A percentile compares a stretch with the other conserved stretches of the same genome.
phyloP scores from a whole-genome alignment of 2,329 filamentous ascomycete genomes.

The Dactylellina sp. region DNA sequence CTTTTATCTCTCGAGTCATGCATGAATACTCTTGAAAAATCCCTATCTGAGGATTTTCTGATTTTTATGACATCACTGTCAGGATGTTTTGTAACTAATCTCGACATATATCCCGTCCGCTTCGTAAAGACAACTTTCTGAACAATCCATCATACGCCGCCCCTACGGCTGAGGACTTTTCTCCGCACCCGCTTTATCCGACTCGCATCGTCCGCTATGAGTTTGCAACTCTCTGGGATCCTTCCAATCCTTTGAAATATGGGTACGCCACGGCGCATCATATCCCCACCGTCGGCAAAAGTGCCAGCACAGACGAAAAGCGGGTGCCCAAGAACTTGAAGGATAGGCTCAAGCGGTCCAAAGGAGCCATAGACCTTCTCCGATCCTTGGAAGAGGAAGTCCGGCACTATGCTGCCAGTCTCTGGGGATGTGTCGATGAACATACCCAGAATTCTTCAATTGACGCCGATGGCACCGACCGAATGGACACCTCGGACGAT shows the following conservation, averaged over 20 bases:
- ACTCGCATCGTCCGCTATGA: slow-evolving; percentile 86
- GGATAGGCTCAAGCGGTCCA: slow-evolving; percentile 79
- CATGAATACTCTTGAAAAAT: no score
- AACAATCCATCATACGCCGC: slow-evolving; percentile 87
- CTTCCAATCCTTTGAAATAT: slow-evolving; percentile 65
- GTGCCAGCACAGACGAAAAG: slow-evolving; percentile 67
- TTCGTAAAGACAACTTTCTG: slow-evolving; percentile 75
- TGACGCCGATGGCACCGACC: slow-evolving; percentile 59
- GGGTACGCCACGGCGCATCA: slow-evolving; percentile 61
- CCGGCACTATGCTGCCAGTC: slow-evolving; percentile 64
- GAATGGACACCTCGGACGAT: slow-evolving; percentile 67
- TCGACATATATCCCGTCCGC: slow-evolving; percentile 23
- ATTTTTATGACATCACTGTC: no score
- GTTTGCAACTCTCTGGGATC: slow-evolving; percentile 86
- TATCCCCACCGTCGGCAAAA: slow-evolving; percentile 66
- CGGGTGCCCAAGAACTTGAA: slow-evolving; percentile 83
- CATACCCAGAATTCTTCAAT: slow-evolving; percentile 58
- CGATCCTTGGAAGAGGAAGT: slow-evolving; percentile 88
- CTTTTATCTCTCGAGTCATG: slow-evolving; percentile 34
- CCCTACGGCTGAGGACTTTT: slow-evolving; percentile 84
- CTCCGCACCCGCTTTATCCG: slow-evolving; percentile 82
- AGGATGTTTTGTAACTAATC: no score
- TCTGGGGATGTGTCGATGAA: slow-evolving; percentile 57
- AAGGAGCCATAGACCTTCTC: slow-evolving; percentile 81
- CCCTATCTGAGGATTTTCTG: no score